Evolutionary conservation across 768 basidiomycete genomes (phyloP), one percentile per base, ranked within the genome.

Genomic region (Lepiota venenata): DNA sequence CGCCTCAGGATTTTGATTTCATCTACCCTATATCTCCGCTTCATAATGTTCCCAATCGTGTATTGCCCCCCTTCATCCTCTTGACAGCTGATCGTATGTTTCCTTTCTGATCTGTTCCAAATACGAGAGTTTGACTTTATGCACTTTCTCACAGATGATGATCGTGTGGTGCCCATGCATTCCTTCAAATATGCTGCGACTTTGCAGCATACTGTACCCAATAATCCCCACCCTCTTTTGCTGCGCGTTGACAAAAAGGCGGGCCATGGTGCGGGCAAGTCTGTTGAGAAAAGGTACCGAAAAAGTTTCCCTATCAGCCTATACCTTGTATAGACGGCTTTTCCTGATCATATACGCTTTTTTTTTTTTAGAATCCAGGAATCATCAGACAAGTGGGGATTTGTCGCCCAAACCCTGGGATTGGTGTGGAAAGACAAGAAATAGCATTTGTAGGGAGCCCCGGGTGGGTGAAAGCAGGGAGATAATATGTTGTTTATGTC

Each of bases 101-200:
- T 29, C 40, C 27, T 52, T 18, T 27, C 32, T 54, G 32, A 16
- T 54, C 42, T 45, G 38, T 45, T 57, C 16, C 18, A 43, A 18
- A 10, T 37, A 14, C 40, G 32, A 40, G 47, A 25, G 48, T 29
- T 38, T 18, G 43, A 42, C 40, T 12, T 44, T 44, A 25, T 44
- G n/a, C n/a, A 46, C 29, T 9, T 42, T 38, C 37, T 18, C 29
- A 11, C 61, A 90, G 88, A 90, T 58, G 91, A 92, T 60, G 88
- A 91, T 61, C 85, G 91, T 32, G 91, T 93, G n/a, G 89, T 92
- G 4, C 88, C 89, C 1, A 72, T 90, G 64, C 91, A 92, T 68
- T 88, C 89, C 8, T 91, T 88, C 79, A 93, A 93, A 69, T 76
- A 83, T 47, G 84, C 85, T 0, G 91, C 91, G 14, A 82, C 83